These are phyloP conservation scores for Mycena leptocephala DNA, from an alignment of 768 basidiomycete genomes.

Conservation along the genomic window DNA sequence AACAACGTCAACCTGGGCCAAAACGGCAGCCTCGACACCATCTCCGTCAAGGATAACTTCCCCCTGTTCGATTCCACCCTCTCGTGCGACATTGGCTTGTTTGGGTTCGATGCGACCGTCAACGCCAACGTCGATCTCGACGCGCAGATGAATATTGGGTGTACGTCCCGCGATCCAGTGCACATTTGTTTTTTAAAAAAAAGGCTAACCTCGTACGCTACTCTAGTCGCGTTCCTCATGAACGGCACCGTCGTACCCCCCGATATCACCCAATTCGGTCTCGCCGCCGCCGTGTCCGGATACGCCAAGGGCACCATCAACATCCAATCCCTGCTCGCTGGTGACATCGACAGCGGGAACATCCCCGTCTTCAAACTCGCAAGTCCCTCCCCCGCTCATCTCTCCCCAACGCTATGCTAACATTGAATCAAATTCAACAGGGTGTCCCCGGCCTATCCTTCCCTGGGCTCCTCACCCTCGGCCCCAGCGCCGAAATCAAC, in stretches of 20 bases:
- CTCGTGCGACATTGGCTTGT: constrained; percentile 2
- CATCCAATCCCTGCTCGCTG: not conserved
- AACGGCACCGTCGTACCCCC: constrained; percentile 16
- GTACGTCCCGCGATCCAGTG: not conserved
- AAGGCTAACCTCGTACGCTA: not conserved
- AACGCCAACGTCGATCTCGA: constrained; percentile 10
- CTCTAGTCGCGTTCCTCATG: constrained; percentile 14
- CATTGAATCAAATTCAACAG: not conserved
- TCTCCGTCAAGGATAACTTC: constrained; percentile 4
- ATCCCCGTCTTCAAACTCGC: not conserved
- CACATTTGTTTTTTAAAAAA: not conserved
- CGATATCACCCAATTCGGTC: not conserved
- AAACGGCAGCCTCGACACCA: constrained; percentile 10
- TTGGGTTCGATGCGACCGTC: constrained; percentile 6
- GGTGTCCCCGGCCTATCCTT: constrained; percentile 1
- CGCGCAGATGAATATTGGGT: constrained; percentile 18
- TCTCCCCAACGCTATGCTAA: not conserved
- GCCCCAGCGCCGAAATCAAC: constrained; percentile 9
- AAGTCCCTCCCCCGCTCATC: not conserved
- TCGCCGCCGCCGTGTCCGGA: constrained; percentile 7
- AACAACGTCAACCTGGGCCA: not conserved
- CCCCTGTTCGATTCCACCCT: constrained; percentile 7
- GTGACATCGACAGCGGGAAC: constrained; percentile 1
- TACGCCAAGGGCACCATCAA: constrained; percentile 18
- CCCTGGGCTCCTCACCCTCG: constrained; percentile 10